Base-by-base conservation (phyloP, 2,329 filamentous ascomycete genomes). In the Arthroderma sp. region DNA sequence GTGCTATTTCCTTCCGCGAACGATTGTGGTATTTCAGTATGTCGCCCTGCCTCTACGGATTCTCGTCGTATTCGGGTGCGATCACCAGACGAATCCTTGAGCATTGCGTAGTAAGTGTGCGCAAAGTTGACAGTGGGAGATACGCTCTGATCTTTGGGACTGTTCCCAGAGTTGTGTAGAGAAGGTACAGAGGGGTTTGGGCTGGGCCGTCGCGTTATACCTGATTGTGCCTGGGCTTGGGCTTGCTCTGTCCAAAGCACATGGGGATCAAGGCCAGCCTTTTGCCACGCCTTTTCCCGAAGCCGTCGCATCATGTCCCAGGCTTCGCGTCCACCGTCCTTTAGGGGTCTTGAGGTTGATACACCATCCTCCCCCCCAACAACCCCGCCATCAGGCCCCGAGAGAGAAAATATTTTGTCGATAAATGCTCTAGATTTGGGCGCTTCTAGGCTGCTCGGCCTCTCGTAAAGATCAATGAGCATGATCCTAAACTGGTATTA, bases 261-360 rank as follows among this genome's bases (percentile, higher is more conserved):
- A 22, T 63, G 56, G 0, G 68, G 68, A 53, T 71, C 62, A 3
- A 71, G 61, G 2, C 68, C 67, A 7, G 66, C 68, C 49, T 66
- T 69, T 48, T 68, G 64, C 68, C 68, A 71, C 38, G 66, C 67
- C 39, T 69, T 67, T 36, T 67, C 63, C 3, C 68, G 66, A 15
- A 71, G 58, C 10, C 66, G 58, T 30, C 66, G 63, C 45, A 71
- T 64, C 68, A 70, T 69, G 40, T 66, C 63, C 68, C 68, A 70
- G 7, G 67, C 68, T 55, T 70, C 66, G 38, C 63, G 61, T n/a
- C 68, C 68, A 10, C 68, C 68, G 42, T 70, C 68, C 44, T 66
- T 65, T 1, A 71, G 47, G 1, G 67, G 68, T 15, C 66, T 55
- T 42, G 66, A 63, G 1, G 62, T 63, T 4, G 65, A 63, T 29